Conservation (phyloP, 1,284 basidiomycete species). For the Ustilago shanxiensis region DNA sequence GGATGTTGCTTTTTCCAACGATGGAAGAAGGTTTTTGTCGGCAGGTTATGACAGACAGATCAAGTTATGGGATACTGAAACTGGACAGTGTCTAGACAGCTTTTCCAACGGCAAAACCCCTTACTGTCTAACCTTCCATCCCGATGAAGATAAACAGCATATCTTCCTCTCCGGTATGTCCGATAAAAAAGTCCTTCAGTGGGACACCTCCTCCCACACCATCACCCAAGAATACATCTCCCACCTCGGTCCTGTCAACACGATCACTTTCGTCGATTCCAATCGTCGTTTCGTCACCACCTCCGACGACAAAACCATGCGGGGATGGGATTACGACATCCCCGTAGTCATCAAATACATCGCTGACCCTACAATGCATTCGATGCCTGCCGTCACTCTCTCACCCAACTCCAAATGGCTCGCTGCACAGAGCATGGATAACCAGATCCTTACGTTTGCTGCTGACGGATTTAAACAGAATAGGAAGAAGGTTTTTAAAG, state of each 20-base stretch:
- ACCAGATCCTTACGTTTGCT: slow-evolving; percentile 96
- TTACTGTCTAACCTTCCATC: slow-evolving; percentile 93
- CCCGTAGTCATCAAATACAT: slow-evolving; percentile 99
- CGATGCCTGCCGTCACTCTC: slow-evolving; percentile 95
- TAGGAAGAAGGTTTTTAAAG: slow-evolving; percentile 96
- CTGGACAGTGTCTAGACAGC: slow-evolving; percentile 91
- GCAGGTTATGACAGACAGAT: slow-evolving; percentile 95
- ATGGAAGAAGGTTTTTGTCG: slow-evolving; percentile 88
- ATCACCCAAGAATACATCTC: slow-evolving; percentile 99
- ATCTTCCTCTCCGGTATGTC: slow-evolving; percentile 98
- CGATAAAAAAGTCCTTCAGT: slow-evolving; percentile 99
- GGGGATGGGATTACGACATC: slow-evolving; percentile 91
- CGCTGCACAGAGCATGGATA: slow-evolving; percentile 96
- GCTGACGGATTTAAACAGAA: slow-evolving; percentile 95
- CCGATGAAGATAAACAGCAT: slow-evolving; percentile 94
- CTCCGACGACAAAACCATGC: slow-evolving; percentile 98
- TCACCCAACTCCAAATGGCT: slow-evolving; percentile 97
- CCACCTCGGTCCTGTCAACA: slow-evolving; percentile 97
- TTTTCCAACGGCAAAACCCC: slow-evolving; percentile 97
- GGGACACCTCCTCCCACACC: slow-evolving; percentile 90
- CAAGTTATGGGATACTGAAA: slow-evolving; percentile 99
- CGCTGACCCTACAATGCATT: slow-evolving; percentile 99
- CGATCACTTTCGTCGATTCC: slow-evolving; percentile 96
- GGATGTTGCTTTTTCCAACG: slow-evolving; percentile 93
- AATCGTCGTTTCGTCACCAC: slow-evolving; percentile 97